Conservation (phyloP, 371 early-diverging fungal species). For the Coemansia sp. region DNA sequence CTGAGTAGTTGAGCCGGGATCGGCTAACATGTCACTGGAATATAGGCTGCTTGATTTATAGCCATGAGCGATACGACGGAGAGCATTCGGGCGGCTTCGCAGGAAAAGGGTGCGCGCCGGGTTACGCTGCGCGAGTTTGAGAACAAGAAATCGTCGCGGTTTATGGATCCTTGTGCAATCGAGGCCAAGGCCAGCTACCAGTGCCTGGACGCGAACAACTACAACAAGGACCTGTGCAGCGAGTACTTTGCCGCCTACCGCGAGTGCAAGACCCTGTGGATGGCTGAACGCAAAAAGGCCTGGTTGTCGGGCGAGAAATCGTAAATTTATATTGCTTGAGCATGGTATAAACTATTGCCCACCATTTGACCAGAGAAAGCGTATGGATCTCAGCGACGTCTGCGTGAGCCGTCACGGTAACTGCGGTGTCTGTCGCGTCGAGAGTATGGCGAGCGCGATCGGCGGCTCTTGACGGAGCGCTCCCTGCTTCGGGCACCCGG, state of each 20-base stretch:
- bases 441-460: slow-evolving; percentile 34
- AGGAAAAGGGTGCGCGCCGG: slow-evolving; percentile 27
- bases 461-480: slow-evolving; percentile 10
- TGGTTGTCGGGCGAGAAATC: too few relatives aligned
- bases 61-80: slow-evolving; percentile 17
- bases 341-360: too few relatives aligned
- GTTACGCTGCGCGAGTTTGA: slow-evolving; percentile 48
- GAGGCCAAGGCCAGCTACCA: slow-evolving; percentile 48
- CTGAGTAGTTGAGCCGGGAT: too few relatives aligned
- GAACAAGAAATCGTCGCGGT: slow-evolving; percentile 46
- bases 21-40: too few relatives aligned
- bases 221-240: slow-evolving; percentile 38
- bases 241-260: slow-evolving; percentile 45
- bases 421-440: slow-evolving; percentile 16
- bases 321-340: too few relatives aligned
- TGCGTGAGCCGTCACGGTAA: slow-evolving; percentile 34
- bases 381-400: slow-evolving; percentile 22
- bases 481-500: slow-evolving; percentile 11
- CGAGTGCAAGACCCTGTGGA: slow-evolving; percentile 51
- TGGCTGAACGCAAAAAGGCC: slow-evolving; percentile 22
- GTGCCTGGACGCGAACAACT: slow-evolving; percentile 50
- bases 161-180: slow-evolving; percentile 52
- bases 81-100: slow-evolving; percentile 21
- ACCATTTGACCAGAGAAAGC: too few relatives aligned
- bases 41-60: too few relatives aligned